Evolutionary conservation across 345 rosid species (phyloP).

Genomic region (Kernera saxatilis): DNA sequence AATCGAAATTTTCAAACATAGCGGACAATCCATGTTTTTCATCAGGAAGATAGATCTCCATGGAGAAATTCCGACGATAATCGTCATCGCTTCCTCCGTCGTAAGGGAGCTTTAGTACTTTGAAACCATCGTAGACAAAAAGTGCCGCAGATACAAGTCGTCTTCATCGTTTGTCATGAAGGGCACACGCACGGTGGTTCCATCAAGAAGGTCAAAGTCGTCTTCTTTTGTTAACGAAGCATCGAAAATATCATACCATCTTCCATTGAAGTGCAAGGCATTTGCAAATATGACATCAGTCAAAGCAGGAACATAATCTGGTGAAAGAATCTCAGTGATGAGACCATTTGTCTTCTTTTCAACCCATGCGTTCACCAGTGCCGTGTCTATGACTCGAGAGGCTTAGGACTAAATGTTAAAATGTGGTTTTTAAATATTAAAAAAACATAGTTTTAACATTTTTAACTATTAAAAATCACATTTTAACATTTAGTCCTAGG

Average conservation of each 20-base stretch:
- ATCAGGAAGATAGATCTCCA: background rate
- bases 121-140: background rate
- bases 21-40: background rate
- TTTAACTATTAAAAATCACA: too few relatives aligned
- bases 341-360: conserved; percentile 62
- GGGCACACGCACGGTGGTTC: conserved; percentile 42
- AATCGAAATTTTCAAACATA: background rate
- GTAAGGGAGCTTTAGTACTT: background rate
- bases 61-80: background rate
- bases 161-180: conserved; percentile 43
- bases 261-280: conserved; percentile 65
- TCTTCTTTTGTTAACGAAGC: conserved; percentile 36
- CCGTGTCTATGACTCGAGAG: too few relatives aligned
- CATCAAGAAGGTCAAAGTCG: conserved; percentile 53
- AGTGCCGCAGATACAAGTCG: background rate
- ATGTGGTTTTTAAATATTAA: too few relatives aligned
- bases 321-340: conserved; percentile 54
- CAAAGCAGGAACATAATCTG: conserved; percentile 35
- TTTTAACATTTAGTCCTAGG: too few relatives aligned
- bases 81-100: background rate
- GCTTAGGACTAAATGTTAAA: too few relatives aligned
- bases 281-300: conserved; percentile 50
- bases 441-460: too few relatives aligned
- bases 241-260: conserved; percentile 55
- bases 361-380: conserved; percentile 48